These are phyloP conservation scores for Monosporozyma aquatica DNA, from an alignment of 805 yeast species.

Conservation along the genomic window DNA sequence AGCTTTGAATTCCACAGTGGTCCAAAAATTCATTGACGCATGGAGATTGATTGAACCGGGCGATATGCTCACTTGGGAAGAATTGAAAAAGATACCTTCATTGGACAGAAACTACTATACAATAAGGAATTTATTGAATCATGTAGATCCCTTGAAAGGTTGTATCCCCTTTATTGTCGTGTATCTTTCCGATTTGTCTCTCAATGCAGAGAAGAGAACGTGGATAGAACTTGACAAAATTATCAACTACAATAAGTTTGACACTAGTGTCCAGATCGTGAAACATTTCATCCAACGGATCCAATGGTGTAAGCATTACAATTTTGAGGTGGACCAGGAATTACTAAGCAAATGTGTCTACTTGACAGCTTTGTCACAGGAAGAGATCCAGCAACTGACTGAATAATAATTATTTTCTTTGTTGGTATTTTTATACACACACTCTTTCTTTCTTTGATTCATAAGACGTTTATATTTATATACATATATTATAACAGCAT, in stretches of 20 bases:
- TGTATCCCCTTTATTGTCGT: conserved; percentile 87
- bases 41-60: conserved; percentile 70
- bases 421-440: too few species aligned
- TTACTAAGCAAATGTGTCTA: conserved; percentile 77
- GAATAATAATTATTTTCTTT: too few species aligned
- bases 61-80: conserved; percentile 58
- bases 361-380: conserved; percentile 61
- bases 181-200: conserved; percentile 71
- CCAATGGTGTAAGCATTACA: conserved; percentile 73
- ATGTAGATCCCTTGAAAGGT: conserved; percentile 58
- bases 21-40: conserved; percentile 53
- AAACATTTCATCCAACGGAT: conserved; percentile 70
- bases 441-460: too few species aligned
- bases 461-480: too few species aligned
- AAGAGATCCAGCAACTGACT: conserved; percentile 39
- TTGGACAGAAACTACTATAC: conserved; percentile 65
- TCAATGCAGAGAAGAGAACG: conserved; percentile 41
- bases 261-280: conserved; percentile 66
- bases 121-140: conserved; percentile 42
- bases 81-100: conserved; percentile 60
- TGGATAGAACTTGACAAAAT: conserved; percentile 32
- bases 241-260: conserved; percentile 70
- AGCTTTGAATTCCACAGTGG: conserved; percentile 62
- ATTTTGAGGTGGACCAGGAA: conserved; percentile 47
- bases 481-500: too few species aligned